Percentiles rank a stretch among this genome's conserved stretches.
These are phyloP conservation scores for Pulicaria dysenterica DNA, from an alignment of 129 eudicot species.

Conservation along the genomic window DNA sequence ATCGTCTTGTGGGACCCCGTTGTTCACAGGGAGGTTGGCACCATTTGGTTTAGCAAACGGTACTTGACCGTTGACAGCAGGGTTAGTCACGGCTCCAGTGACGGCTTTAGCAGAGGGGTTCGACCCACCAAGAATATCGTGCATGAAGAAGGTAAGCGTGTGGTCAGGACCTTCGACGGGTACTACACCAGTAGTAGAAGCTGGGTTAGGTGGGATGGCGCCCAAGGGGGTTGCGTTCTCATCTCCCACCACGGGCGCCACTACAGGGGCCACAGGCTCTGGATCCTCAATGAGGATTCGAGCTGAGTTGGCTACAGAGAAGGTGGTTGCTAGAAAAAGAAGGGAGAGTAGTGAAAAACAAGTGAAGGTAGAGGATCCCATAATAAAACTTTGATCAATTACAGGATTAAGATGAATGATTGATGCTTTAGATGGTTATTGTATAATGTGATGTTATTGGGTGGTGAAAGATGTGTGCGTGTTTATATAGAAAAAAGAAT, in stretches of 20 bases:
- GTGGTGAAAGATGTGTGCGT: constrained; percentile 20
- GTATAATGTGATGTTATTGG: constrained; percentile 1
- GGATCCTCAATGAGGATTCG: constrained; percentile 41
- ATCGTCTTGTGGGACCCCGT: constrained; percentile 42
- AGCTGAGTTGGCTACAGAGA: constrained; percentile 30
- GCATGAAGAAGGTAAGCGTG: constrained; percentile 55
- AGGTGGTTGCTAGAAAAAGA: constrained; percentile 30
- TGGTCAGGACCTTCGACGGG: constrained; percentile 40
- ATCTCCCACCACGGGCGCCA: constrained; percentile 24
- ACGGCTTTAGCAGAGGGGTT: constrained; percentile 57
- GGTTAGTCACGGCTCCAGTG: constrained; percentile 57
- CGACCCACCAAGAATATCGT: constrained; percentile 57
- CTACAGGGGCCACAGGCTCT: constrained; percentile 23
- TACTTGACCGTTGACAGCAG: constrained; percentile 49
- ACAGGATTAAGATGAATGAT: constrained; percentile 1
- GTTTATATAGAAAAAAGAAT: constrained; percentile 11
- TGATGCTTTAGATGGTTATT: constrained; percentile 10
- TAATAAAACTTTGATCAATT: constrained; percentile 22
- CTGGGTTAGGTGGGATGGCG: constrained; percentile 39
- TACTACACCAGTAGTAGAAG: constrained; percentile 18
- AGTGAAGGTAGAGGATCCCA: constrained; percentile 29
- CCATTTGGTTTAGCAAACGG: constrained; percentile 60
- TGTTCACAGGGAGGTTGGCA: constrained; percentile 50
- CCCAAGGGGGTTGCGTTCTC: constrained; percentile 27
- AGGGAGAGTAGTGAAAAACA: constrained; percentile 29